Base-by-base conservation (phyloP, 2,329 filamentous ascomycete species). In the Capronia americana region DNA sequence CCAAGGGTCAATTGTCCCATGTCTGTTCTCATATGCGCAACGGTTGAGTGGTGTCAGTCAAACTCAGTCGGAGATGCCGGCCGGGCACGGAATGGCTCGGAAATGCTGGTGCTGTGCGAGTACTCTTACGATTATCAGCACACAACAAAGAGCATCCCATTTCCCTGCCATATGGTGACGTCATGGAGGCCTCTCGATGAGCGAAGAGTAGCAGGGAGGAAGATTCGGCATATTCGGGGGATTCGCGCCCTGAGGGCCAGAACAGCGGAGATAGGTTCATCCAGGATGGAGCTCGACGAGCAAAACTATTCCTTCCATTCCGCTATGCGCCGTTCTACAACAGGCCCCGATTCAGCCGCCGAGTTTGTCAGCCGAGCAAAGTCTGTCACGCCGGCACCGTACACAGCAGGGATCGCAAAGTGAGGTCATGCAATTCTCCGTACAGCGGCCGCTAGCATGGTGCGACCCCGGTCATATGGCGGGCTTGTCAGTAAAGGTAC, bases 321-420 rank as follows among this genome's bases (percentile, higher is more conserved):
- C 38, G 38, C 38, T 2, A 4, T 17, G 14, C 12, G 14, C 34
- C 4, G 14, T 41, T 17, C 34, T 41, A 41, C 48, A 26, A 17
- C 48, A 26, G 48, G 20, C 26, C 48, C 48, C 48, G 48, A 26
- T 53, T 53, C n/a, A 53, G 48, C 48, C 48, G 48, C 48, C 48
- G 26, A 24, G 23, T 28, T 53, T 53, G 48, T 24, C 48, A 53
- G 26, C 20, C 48, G 48, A 28, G 48, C 48, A 53, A 53, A 53
- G 12, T 24, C 17, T 44, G 38, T 20, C 5, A 53, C 4, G 12
- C 0, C 10, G n/a, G 48, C 26, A 32, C 4, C 28, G 6, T 30
- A 8, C 26, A 32, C 4, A 6, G 6, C 8, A 8, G 6, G 28
- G 8, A 14, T 51, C 17, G n/a, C 23, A 5, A n/a, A 20, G 23